phyloP scores from a whole-genome alignment of 306 rosid genomes.

The Trifolium repens region DNA sequence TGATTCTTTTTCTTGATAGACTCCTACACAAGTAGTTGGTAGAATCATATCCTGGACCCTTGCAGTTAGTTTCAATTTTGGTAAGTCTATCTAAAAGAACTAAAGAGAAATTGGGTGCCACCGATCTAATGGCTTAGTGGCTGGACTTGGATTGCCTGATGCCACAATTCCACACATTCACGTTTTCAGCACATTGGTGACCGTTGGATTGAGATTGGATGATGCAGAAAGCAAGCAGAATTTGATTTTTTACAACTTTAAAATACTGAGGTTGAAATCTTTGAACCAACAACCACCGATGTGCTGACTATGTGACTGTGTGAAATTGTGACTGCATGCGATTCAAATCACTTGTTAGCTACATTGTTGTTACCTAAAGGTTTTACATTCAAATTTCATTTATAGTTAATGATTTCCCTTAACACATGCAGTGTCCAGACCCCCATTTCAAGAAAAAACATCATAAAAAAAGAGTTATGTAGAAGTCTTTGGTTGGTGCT shows the following conservation, averaged over 20 bases:
- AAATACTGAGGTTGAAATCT: neutral
- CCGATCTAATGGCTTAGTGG: slow-evolving; percentile 19
- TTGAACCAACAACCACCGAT: neutral
- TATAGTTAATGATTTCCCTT: slow-evolving; percentile 29
- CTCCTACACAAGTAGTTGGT: slow-evolving; percentile 68
- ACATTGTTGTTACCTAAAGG: neutral
- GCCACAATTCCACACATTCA: neutral
- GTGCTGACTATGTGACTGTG: neutral
- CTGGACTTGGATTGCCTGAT: neutral
- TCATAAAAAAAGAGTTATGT: slow-evolving; percentile 85
- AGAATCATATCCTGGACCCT: slow-evolving; percentile 82
- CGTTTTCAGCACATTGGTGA: neutral
- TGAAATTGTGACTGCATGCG: neutral
- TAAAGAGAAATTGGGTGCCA: neutral
- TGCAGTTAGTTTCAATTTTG: slow-evolving; percentile 79
- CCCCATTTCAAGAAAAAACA: slow-evolving; percentile 93
- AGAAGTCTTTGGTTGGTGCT: slow-evolving; percentile 74
- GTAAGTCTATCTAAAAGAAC: slow-evolving; percentile 54
- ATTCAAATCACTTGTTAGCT: neutral
- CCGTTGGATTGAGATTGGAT: neutral
- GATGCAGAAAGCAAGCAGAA: neutral
- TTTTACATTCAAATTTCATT: neutral
- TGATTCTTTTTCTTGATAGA: slow-evolving; percentile 56
- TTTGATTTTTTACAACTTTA: neutral
- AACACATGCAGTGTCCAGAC: slow-evolving; percentile 85